These are phyloP conservation scores for Mycena polygramma DNA, from an alignment of 768 basidiomycete genomes.

Conservation along the genomic window DNA sequence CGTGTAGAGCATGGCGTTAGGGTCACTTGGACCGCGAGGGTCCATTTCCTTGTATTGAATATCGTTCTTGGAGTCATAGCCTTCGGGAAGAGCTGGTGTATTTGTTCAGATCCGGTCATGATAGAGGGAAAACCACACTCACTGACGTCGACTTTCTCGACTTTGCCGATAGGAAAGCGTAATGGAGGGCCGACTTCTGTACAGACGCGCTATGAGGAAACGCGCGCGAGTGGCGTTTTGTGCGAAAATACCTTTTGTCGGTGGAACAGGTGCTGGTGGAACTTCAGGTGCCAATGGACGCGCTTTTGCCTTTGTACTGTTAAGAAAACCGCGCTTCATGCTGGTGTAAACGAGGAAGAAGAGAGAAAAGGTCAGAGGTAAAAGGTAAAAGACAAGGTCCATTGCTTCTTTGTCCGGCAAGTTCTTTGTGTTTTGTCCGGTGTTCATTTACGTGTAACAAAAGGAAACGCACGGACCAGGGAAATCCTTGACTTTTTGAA, in stretches of 20 bases:
- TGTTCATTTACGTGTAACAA: no score
- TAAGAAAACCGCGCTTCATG: constrained; percentile 14
- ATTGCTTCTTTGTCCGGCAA: no score
- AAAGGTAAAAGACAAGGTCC: not conserved
- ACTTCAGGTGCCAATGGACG: not conserved
- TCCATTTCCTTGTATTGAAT: not conserved
- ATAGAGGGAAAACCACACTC: not conserved
- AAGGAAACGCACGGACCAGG: no score
- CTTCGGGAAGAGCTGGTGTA: not conserved
- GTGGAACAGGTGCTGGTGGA: no score
- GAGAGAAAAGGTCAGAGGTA: not conserved
- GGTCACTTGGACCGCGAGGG: not conserved
- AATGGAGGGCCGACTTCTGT: not conserved
- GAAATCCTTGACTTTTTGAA: no score
- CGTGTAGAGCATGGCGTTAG: not conserved
- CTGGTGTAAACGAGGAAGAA: not conserved
- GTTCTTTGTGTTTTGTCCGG: no score
- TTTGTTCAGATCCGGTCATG: not conserved
- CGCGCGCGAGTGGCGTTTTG: no score
- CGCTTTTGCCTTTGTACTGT: constrained; percentile 1
- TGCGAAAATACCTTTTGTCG: no score
- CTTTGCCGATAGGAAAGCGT: not conserved
- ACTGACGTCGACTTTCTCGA: not conserved
- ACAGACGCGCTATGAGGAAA: not conserved
- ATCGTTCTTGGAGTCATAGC: no score